Evolutionary conservation across 345 rosid species (phyloP), one percentile per base, ranked within the genome.

Genomic region (Nasturtium officinale): DNA sequence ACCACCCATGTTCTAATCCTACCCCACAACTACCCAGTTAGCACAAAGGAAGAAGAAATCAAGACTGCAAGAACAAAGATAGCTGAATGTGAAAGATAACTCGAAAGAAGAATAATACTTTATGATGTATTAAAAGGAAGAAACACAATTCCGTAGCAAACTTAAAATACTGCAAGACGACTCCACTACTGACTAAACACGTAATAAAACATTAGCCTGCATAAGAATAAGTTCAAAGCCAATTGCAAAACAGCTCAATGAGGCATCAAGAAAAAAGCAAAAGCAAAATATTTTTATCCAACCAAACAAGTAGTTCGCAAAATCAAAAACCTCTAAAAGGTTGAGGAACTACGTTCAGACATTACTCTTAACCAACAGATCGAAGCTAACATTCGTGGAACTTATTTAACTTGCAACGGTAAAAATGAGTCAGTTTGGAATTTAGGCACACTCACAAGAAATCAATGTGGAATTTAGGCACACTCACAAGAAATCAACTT

Each of bases 361-460:
- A 23, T n/a, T 26, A 50, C 59, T 74, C 38, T 65, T 17, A 48
- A 3, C 46, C 23, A 52, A 53, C 5, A 51, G 69, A 75, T 75
- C 64, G 7, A 43, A 75, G 40, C 35, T 45, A 58, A 50, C 26
- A 32, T 28, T 43, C 51, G n/a, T 60, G 38, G 12, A 55, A 56
- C 12, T 20, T 23, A 65, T 21, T 65, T 45, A 54, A 55, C 50
- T 33, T 33, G 46, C 17, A 6, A 40, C 9, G 6, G 8, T 11
- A 16, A 20, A 67, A n/a, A 1, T 48, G 21, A 18, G 21, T 51
- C 29, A 28, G 66, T 23, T 46, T 57, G 53, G 23, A 50, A 48
- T 29, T 46, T 7, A 25, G 26, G 58, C 11, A 38, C 30, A 52
- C 53, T 30, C 55, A 32, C 38, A 21, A 60, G 57, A n/a, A 37